A percentile compares a stretch with the other conserved stretches of the same genome.
Conservation (phyloP, 192 early-diverging fungal genomes). For the Geranomyces variabilis region DNA sequence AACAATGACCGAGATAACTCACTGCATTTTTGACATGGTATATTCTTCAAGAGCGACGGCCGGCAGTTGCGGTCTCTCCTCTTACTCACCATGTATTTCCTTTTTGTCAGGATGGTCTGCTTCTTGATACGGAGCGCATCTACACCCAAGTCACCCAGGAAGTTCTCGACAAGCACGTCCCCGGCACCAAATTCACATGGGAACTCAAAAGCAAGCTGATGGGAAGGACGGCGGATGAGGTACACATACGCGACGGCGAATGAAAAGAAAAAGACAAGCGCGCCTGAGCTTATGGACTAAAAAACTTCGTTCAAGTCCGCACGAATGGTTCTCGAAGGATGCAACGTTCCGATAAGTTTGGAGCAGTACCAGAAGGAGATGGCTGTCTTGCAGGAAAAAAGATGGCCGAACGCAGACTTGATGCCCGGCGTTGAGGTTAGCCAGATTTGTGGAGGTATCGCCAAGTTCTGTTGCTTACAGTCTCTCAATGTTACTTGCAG, state of each 20-base stretch:
- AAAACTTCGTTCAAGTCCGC: conserved; percentile 35
- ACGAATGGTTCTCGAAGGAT: conserved; percentile 69
- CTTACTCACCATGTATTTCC: conserved; percentile 14
- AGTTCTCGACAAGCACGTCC: conserved; percentile 71
- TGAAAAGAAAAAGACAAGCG: no score
- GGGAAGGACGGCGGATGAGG: conserved; percentile 28
- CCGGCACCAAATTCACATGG: conserved; percentile 52
- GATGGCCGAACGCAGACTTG: conserved; percentile 49
- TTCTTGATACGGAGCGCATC: conserved; percentile 81
- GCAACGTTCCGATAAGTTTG: conserved; percentile 70
- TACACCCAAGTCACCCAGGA: conserved; percentile 85
- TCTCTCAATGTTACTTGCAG: no score
- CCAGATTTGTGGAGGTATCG: no score
- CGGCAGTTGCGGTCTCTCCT: neutral
- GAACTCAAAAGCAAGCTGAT: conserved; percentile 38
- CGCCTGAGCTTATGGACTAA: neutral
- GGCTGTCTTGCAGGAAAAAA: conserved; percentile 49
- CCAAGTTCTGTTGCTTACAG: no score
- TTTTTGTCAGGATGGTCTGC: conserved; percentile 53
- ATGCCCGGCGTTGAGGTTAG: conserved; percentile 54
- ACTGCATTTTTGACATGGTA: conserved; percentile 38
- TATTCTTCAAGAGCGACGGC: conserved; percentile 8
- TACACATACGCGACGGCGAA: neutral
- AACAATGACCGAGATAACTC: conserved; percentile 19
- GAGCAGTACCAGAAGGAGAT: conserved; percentile 80